Evolutionary conservation across 208 protist genomes (phyloP).

Genomic region (Acanthamoeba castellanii): DNA sequence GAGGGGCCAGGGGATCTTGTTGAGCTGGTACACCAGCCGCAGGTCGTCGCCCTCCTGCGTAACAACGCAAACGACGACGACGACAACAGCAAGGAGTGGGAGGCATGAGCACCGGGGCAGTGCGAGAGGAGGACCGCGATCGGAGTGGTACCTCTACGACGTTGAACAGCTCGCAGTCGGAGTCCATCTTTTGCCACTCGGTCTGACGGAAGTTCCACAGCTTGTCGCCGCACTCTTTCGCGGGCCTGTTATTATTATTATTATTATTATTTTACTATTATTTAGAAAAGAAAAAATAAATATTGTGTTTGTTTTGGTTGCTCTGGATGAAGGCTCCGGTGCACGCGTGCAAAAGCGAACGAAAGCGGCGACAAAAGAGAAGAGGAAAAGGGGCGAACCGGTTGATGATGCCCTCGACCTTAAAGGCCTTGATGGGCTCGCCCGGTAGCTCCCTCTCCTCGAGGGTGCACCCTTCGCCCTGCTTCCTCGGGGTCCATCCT

Average conservation of each 20-base stretch:
- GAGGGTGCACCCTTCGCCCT: neutral
- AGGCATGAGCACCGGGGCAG: neutral
- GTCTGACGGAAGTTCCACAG: neutral
- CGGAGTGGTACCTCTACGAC: neutral
- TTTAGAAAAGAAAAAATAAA: neutral
- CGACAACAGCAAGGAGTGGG: neutral
- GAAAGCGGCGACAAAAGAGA: neutral
- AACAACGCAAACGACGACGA: neutral
- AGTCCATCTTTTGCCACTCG: constrained; percentile 28
- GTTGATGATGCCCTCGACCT: neutral
- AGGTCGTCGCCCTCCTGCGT: neutral
- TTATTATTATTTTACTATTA: neutral
- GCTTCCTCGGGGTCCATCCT: neutral
- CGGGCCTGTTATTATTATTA: neutral
- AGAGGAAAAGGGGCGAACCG: neutral
- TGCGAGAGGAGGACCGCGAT: no score
- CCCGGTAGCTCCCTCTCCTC: neutral
- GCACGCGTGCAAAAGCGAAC: neutral
- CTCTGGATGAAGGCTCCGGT: no score
- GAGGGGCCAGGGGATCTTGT: constrained; percentile 25
- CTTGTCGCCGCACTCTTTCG: neutral
- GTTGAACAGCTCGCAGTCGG: neutral
- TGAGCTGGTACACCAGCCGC: neutral
- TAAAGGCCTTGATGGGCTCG: constrained; percentile 35
- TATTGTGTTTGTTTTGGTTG: neutral